Evolutionary conservation across 2,329 filamentous ascomycete genomes (phyloP).

Genomic region (Leptographium wingfieldii): DNA sequence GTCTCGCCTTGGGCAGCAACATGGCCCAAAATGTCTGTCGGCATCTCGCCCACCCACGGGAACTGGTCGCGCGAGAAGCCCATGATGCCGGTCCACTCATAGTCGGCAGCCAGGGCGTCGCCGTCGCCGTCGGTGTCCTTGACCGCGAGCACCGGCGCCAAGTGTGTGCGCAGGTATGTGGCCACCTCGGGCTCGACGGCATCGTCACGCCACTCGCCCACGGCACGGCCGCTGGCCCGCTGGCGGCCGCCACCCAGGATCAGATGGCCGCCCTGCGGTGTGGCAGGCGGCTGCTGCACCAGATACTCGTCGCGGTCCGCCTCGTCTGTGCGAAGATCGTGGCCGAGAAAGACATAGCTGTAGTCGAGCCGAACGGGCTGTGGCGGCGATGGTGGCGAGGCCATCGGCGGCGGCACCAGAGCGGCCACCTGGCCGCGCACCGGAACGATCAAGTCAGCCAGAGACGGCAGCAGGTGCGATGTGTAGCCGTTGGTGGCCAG

Average conservation of each 20-base stretch:
- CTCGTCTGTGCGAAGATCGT: slow-evolving; percentile 10
- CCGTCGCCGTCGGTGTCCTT: slow-evolving; percentile 5
- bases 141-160: slow-evolving; percentile 23
- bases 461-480: slow-evolving; percentile 56
- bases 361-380: slow-evolving; percentile 28
- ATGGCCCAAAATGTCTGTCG: slow-evolving; percentile 21
- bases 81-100: slow-evolving; percentile 74
- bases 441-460: slow-evolving; percentile 62
- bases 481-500: slow-evolving; percentile 80
- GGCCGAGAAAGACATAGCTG: slow-evolving; percentile 51
- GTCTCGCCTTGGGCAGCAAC: neutral
- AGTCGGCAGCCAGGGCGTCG: slow-evolving; percentile 34
- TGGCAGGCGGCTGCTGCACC: slow-evolving; percentile 44
- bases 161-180: slow-evolving; percentile 37
- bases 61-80: slow-evolving; percentile 54
- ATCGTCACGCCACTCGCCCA: slow-evolving; percentile 24
- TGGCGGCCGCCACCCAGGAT: slow-evolving; percentile 60
- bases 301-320: slow-evolving; percentile 55
- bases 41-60: slow-evolving; percentile 62
- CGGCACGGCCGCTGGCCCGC: slow-evolving; percentile 33
- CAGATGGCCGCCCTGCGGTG: slow-evolving; percentile 35
- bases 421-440: slow-evolving; percentile 62
- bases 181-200: slow-evolving; percentile 32
- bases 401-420: slow-evolving; percentile 46
- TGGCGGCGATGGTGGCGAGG: slow-evolving; percentile 31